phyloP scores from a whole-genome alignment of 169 alveolate genomes.

The Plasmodium chabaudi region DNA sequence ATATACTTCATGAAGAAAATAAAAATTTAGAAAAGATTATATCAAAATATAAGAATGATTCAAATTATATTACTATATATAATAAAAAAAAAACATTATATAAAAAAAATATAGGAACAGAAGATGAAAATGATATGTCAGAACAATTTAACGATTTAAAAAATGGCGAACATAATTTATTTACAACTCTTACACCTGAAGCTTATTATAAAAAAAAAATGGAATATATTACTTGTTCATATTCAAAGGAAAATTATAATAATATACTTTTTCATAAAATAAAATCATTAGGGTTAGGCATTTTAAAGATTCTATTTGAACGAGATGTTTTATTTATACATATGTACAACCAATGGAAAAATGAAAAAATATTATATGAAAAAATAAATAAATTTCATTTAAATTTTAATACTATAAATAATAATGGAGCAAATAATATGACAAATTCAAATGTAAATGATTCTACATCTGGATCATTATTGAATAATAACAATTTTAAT shows the following conservation, averaged over 20 bases:
- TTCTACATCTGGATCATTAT: neutral
- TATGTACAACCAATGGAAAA: slow-evolving; percentile 68
- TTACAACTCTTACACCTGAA: slow-evolving; percentile 17
- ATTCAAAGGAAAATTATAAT: slow-evolving; percentile 40
- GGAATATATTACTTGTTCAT: slow-evolving; percentile 48
- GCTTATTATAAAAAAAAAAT: slow-evolving; percentile 49
- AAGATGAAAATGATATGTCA: neutral
- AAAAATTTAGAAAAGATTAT: slow-evolving; percentile 25
- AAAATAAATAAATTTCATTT: slow-evolving; percentile 34
- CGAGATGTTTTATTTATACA: slow-evolving; percentile 71
- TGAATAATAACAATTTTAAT: neutral
- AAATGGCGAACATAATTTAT: neutral
- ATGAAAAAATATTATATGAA: slow-evolving; percentile 52
- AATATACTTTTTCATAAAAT: slow-evolving; percentile 17
- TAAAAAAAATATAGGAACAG: neutral
- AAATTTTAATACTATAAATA: slow-evolving; percentile 12
- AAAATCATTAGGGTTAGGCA: slow-evolving; percentile 31
- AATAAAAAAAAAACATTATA: slow-evolving; percentile 6
- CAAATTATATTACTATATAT: slow-evolving; percentile 34
- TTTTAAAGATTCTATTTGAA: slow-evolving; percentile 54
- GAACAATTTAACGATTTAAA: neutral
- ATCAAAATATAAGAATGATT: slow-evolving; percentile 21
- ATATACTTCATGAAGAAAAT: slow-evolving; percentile 63
- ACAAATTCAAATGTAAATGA: neutral
- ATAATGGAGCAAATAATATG: neutral